Evolutionary conservation across 306 rosid genomes (phyloP), one percentile per base, ranked within the genome.

Genomic region (Vicia sativa): DNA sequence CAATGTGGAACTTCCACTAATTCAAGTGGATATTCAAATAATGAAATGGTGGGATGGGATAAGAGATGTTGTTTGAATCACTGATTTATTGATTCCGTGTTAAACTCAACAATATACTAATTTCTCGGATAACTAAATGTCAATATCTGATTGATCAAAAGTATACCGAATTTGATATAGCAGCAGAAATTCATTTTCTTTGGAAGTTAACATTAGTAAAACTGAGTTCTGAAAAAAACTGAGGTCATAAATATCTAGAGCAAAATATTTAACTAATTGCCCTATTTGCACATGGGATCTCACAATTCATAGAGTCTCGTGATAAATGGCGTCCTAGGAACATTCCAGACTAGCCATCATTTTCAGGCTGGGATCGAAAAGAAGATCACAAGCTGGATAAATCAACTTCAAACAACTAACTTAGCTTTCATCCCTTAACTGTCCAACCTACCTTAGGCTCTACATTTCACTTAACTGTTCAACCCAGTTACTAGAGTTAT

Each of bases 351-450:
- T 64, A 14, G 41, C 55, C n/a, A 26, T n/a, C 42, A 25, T 64
- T 43, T 43, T 15, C 44, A 15, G 43, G 43, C 16, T 28, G 53
- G 38, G 53, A 62, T 41, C 4, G 8, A 3, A 7, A 62, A 12
- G 6, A 9, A 62, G 3, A 42, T 21, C 2, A 19, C 68, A 42
- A 23, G 53, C 14, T 25, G 54, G 26, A 39, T 42, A 42, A 41
- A 43, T 25, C 31, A 61, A 63, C 29, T 60, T 60, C 65, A 63
- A 42, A 62, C 39, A 62, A 43, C 59, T 46, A 23, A 4, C 43
- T 28, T 11, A 29, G 41, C 44, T 65, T 48, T 29, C 9, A 29
- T 15, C 16, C 46, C 57, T 26, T 45, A 26, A 64, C 25, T 21
- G 14, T 10, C 37, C 38, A 25, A 43, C 53, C 52, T 10, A 42